phyloP scores from a whole-genome alignment of 257 asterid species.

The Coffea canephora region DNA sequence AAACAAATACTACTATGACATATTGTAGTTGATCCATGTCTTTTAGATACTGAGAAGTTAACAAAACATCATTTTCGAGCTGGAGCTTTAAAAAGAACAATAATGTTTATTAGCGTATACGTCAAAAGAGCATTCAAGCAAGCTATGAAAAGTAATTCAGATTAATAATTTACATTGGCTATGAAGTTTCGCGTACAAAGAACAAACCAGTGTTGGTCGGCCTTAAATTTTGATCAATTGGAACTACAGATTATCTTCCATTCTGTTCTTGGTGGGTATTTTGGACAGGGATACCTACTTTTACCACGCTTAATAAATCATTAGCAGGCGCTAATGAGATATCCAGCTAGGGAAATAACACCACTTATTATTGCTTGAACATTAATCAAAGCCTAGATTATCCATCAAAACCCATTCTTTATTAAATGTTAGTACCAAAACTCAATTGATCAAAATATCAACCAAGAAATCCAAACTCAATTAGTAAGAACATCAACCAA shows the following conservation, averaged over 20 bases:
- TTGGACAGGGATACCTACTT: background rate
- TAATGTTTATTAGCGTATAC: background rate
- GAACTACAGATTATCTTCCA: too few species aligned
- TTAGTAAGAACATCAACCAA: too few species aligned
- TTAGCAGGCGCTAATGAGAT: background rate
- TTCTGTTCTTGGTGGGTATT: background rate
- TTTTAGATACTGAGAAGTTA: background rate
- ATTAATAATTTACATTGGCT: background rate
- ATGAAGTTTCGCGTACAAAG: background rate
- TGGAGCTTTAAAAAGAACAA: background rate
- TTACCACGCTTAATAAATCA: background rate
- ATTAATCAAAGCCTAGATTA: background rate
- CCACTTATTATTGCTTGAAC: background rate
- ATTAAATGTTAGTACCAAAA: background rate
- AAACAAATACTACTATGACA: background rate
- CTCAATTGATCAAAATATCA: too few species aligned
- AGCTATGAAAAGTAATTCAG: background rate
- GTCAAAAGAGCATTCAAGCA: constrained; percentile 2
- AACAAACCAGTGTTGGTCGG: background rate
- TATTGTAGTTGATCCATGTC: background rate
- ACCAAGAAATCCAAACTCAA: too few species aligned
- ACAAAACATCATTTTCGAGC: background rate
- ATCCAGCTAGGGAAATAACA: background rate
- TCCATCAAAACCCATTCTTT: background rate
- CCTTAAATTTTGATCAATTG: background rate